Conservation (phyloP, 106 monocot species). For the Narthecium ossifragum region DNA sequence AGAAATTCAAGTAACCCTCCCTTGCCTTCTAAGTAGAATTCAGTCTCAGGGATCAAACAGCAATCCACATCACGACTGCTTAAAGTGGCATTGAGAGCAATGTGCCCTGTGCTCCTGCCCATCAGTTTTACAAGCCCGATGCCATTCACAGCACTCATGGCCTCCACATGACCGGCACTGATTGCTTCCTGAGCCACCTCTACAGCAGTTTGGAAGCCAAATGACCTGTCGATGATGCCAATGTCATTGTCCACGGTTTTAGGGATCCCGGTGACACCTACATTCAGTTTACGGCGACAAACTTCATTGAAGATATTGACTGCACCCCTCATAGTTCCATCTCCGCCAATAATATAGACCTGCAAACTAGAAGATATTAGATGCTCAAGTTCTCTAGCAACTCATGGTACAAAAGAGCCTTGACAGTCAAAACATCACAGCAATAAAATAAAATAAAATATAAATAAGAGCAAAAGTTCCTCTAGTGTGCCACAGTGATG, state of each 20-base stretch:
- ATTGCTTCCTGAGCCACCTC: slow-evolving; percentile 82
- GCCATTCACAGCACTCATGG: slow-evolving; percentile 83
- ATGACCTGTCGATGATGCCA: slow-evolving; percentile 87
- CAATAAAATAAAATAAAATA: too few species aligned
- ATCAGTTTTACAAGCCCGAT: slow-evolving; percentile 90
- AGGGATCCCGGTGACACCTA: slow-evolving; percentile 67
- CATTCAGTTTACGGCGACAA: slow-evolving; percentile 35
- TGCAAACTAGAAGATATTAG: slow-evolving; percentile 19
- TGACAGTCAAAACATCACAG: too few species aligned
- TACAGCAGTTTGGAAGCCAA: slow-evolving; percentile 90
- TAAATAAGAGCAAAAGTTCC: too few species aligned
- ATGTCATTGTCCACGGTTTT: slow-evolving; percentile 96
- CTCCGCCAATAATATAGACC: slow-evolving; percentile 84
- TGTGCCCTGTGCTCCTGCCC: slow-evolving; percentile 90
- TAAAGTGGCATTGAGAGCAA: slow-evolving; percentile 70
- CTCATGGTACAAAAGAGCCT: too few species aligned
- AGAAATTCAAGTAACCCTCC: slow-evolving; percentile 84
- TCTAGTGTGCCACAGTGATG: too few species aligned
- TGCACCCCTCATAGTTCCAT: slow-evolving; percentile 77
- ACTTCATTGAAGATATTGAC: slow-evolving; percentile 62
- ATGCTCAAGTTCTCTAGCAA: too few species aligned
- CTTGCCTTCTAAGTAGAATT: slow-evolving; percentile 71
- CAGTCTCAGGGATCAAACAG: slow-evolving; percentile 72
- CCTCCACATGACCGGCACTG: slow-evolving; percentile 67
- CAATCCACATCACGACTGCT: slow-evolving; percentile 88